Evolutionary conservation across 129 eudicot species (phyloP), one percentile per base, ranked within the genome.

Genomic region (Tanacetum coccineum): DNA sequence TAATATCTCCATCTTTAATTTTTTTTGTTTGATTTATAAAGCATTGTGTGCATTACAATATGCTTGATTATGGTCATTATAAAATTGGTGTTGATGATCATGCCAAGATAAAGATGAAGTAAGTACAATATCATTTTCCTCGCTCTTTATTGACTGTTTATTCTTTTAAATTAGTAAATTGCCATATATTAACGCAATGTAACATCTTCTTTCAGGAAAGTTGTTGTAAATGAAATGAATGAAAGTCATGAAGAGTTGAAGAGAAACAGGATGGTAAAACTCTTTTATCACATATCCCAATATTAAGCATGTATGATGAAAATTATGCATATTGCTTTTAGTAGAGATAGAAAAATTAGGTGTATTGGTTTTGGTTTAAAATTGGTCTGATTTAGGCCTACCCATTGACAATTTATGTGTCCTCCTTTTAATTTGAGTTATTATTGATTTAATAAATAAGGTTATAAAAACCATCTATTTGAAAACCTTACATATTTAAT

Each of bases 161-260:
- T n/a, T n/a, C n/a, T n/a, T n/a, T n/a, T n/a, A n/a, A n/a, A n/a
- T n/a, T n/a, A 32, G 6, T 32, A 32, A 32, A 32, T 8, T 0
- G 1, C 0, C 39, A 32, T 5, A 60, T 55, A 65, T 55, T 40
- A 17, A 25, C 39, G 39, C 58, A 48, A 62, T 48, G 22, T 0
- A 53, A n/a, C n/a, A 9, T 42, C 14, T 5, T 59, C 11, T 68
- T 69, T 62, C 66, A 91, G 95, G 85, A 91, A 85, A 81, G 81
- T 81, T 80, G 86, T 83, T 25, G 78, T 77, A 0, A 91, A 74
- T 55, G 97, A 91, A 68, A 40, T 67, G 25, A 76, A 87, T 64
- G 95, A 85, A 51, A 87, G 97, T 62, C 95, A 91, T 69, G 97
- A 87, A 76, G 97, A 91, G 77, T 72, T 68, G 52, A 91, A 87